Evolutionary conservation across 495 filamentous ascomycete species (phyloP), one percentile per base, ranked within the genome.

Genomic region (Lasiosphaeris hirsuta): DNA sequence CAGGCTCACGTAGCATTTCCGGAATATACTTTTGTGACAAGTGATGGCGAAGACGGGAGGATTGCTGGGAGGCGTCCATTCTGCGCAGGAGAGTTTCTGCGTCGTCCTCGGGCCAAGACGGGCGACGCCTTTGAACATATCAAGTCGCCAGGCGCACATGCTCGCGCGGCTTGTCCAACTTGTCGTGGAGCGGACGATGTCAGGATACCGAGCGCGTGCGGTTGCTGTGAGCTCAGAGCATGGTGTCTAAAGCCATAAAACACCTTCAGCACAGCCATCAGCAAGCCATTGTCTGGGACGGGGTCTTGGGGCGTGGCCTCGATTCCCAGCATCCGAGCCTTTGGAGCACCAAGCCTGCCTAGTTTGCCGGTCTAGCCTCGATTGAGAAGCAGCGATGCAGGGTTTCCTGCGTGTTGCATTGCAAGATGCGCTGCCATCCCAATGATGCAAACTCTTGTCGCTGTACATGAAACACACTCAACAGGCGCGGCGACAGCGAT

Each of bases 1-100:
- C 51, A 63, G 54, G 42, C 14, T 47, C 57, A 50, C 30, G 41
- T 60, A 17, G 60, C 41, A 63, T 52, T 57, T 43, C 45, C 37
- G 51, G 54, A 47, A 58, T 56, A 41, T 48, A 38, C 40, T 49
- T 7, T 37, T 54, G 51, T 14, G 39, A 44, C 43, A 36, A 36
- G 23, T 30, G 23, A 30, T 30, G 23, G 23, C 23, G 23, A 30
- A 30, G 23, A 30, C 23, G 23, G 23, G 23, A 30, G 23, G 23
- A 30, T 30, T 30, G 5, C 23, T 30, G 5, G 5, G 23, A 30
- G 23, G 23, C 23, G 23, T 30, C 23, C 23, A 30, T 30, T 30
- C 5, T 30, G 23, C 23, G 23, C 5, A 30, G 2, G 23, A 30
- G 23, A 30, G 23, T 30, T 30, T 30, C 2, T 30, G 23, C 23